Base-by-base conservation (phyloP, 116 monocot species). In the Zostera marina region DNA sequence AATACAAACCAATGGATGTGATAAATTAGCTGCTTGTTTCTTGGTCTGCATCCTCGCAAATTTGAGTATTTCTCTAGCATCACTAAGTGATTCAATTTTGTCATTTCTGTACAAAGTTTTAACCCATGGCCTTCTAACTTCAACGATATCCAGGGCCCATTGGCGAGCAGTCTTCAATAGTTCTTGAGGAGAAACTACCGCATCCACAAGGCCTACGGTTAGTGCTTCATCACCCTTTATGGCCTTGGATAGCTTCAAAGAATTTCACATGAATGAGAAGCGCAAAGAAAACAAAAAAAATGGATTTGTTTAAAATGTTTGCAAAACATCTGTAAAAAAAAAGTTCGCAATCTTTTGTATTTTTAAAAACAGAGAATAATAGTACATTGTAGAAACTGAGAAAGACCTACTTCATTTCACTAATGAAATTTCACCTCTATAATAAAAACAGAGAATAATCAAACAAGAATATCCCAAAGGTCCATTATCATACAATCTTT, bases 21-120 rank as follows among this genome's bases (percentile, higher is more conserved):
- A 58, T 32, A 88, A 65, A 81, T 82, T 77, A 39, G 84, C 73
- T 58, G 94, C 84, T 66, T 71, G 80, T 58, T 75, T 88, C 56
- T 69, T 74, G 26, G 84, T 68, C 64, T 88, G 84, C 47, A 62
- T 65, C 77, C 94, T 94, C 52, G 84, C 88, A 77, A 79, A 94
- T 46, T 88, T 82, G 41, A 94, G 69, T 47, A 94, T 76, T 70
- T 94, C 94, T 56, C 67, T 88, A 42, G 94, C 94, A 58, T 94
- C 82, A 1, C 72, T 82, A 56, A 88, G 79, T 7, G 94, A 56
- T 70, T 82, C 94, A 56, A 94, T 41, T 55, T 82, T 94, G 63
- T 94, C 84, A 63, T 72, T 88, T 75, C 70, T 94, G 64, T 79
- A 79, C 59, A 94, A 81, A 67, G 73, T 88, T 67, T 61, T 94